Base-by-base conservation (phyloP, 805 yeast species). In the Ogataea glucozyma region DNA sequence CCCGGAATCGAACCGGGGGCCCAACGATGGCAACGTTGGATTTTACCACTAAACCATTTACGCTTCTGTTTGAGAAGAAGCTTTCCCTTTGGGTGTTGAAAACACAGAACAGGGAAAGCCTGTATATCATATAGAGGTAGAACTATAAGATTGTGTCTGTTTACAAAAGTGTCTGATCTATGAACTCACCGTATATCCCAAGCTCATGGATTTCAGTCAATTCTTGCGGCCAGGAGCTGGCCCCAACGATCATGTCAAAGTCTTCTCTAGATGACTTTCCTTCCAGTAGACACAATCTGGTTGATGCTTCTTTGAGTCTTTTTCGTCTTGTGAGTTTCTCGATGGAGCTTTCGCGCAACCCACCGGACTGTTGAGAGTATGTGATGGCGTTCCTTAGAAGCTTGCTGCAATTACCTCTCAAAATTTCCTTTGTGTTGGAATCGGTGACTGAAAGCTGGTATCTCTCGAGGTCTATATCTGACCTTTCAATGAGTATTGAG, bases 391-490 rank as follows among this genome's bases (percentile, higher is more conserved):
- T 76, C 44, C 72, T 75, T 26, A 75, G 57, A 26, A 76, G 62
- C 3, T 66, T 70, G 31, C 61, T 68, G 33, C 69, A 57, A 43
- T 78, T 78, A 10, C 60, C 56, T 6, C 62, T 43, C 14, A 78
- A 56, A 1, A 71, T 52, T 2, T 44, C 48, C 14, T 46, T 64
- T 12, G 62, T 62, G 2, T 46, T 44, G 0, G 75, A 68, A 18
- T 61, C 56, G 8, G 61, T 64, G 19, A 41, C 46, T 0, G 54
- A 38, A 3, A 73, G 23, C 33, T 64, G 67, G n/a, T 72, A 61
- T 42, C 81, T 61, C 53, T 75, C 80, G 10, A 74, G 52, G 41
- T 76, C 81, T 3, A 76, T 65, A 52, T 78, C 83, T 1, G 78
- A 70, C 37, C 82, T 61, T 23, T 75, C 78, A n/a, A 76, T 71